Evolutionary conservation across 306 rosid genomes (phyloP).

Genomic region (Vigna mungo): DNA sequence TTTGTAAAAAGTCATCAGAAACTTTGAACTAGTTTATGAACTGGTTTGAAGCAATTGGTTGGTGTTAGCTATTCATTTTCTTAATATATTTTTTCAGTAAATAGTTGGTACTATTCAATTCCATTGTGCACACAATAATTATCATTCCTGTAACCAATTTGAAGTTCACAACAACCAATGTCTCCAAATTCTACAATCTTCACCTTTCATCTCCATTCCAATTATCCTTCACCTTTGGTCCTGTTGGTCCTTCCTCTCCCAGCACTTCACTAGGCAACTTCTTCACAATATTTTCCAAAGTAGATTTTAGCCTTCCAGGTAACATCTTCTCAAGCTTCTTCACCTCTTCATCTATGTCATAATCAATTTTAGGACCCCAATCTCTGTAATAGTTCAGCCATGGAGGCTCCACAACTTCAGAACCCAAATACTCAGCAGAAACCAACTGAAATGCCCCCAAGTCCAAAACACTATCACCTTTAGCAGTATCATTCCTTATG

Average conservation of each 20-base stretch:
- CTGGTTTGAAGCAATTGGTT: too few relatives aligned
- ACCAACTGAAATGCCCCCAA: constrained; percentile 48
- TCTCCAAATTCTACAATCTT: background rate
- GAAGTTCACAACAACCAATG: background rate
- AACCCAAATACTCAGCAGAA: constrained; percentile 65
- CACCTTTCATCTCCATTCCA: constrained; percentile 77
- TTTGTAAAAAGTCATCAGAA: too few relatives aligned
- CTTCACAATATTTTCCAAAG: constrained; percentile 36
- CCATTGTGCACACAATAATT: background rate
- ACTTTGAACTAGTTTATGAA: too few relatives aligned
- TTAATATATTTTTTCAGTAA: background rate
- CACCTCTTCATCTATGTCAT: constrained; percentile 50
- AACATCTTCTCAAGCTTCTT: constrained; percentile 51
- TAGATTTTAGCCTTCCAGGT: constrained; percentile 50
- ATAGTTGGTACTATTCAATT: background rate
- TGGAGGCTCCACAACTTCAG: constrained; percentile 52
- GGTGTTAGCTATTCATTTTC: background rate
- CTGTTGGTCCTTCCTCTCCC: constrained; percentile 83
- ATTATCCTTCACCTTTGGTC: constrained; percentile 71
- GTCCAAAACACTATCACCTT: constrained; percentile 50
- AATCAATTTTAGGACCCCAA: constrained; percentile 79
- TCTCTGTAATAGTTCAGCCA: constrained; percentile 68
- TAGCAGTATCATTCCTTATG: constrained; percentile 62
- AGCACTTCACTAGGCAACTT: constrained; percentile 63
- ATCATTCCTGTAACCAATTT: background rate